Percentiles rank a stretch among this genome's conserved stretches.
Conservation (phyloP, 805 yeast genomes). For the Candida sakaeoensis region DNA sequence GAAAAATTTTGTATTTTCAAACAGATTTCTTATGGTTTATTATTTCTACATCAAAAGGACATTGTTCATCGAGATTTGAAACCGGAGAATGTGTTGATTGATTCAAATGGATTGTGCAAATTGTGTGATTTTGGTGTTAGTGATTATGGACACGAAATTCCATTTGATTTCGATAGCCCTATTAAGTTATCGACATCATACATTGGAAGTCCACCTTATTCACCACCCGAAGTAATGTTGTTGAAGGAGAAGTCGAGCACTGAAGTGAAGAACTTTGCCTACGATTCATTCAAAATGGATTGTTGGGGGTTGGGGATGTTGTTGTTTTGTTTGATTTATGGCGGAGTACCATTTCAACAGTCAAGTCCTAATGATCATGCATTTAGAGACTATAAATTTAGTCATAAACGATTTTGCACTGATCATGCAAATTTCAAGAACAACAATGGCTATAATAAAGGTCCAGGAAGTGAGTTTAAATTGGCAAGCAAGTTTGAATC, state of each 20-base stretch:
- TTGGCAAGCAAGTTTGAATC: constrained; percentile 61
- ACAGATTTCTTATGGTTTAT: constrained; percentile 60
- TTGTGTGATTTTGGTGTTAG: constrained; percentile 78
- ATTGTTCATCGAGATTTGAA: constrained; percentile 72
- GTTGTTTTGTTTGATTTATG: constrained; percentile 55
- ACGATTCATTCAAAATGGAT: constrained; percentile 68
- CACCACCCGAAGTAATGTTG: constrained; percentile 71
- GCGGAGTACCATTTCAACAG: constrained; percentile 56
- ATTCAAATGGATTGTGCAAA: constrained; percentile 57
- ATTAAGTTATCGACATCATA: constrained; percentile 40
- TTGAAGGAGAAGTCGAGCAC: constrained; percentile 33
- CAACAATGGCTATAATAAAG: constrained; percentile 40
- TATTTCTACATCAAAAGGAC: constrained; percentile 60
- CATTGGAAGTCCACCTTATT: constrained; percentile 80
- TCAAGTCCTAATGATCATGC: constrained; percentile 46
- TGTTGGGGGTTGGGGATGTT: constrained; percentile 72
- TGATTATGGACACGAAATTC: constrained; percentile 54
- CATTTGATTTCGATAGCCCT: constrained; percentile 46
- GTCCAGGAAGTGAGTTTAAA: constrained; percentile 72
- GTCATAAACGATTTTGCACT: constrained; percentile 39
- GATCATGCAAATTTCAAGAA: constrained; percentile 49
- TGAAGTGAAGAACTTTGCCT: constrained; percentile 39
- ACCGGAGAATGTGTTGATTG: constrained; percentile 68
- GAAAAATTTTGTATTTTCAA: constrained; percentile 68
- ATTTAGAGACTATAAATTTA: constrained; percentile 53